These are phyloP conservation scores for Metarhizium album DNA, from an alignment of 2,329 filamentous ascomycete species.

Conservation along the genomic window DNA sequence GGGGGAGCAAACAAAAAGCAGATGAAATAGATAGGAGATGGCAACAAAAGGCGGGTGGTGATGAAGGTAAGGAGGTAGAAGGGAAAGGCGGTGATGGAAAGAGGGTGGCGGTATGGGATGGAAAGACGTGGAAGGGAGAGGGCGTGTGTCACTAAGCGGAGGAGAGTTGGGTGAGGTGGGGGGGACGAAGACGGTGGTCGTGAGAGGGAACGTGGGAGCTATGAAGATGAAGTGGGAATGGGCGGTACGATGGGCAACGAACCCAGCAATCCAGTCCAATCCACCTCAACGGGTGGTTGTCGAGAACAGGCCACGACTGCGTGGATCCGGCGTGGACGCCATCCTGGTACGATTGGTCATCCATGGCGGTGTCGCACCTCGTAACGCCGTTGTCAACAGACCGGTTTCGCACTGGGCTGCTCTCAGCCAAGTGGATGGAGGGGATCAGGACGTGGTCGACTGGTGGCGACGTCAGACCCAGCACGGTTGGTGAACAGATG, in stretches of 20 bases:
- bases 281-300: background rate
- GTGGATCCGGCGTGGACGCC: slow-evolving; percentile 3
- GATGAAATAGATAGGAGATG: slow-evolving; percentile 16
- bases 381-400: background rate
- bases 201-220: background rate
- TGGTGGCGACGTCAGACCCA: background rate
- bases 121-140: slow-evolving; percentile 19
- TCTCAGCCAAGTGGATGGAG: background rate
- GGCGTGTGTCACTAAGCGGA: slow-evolving; percentile 17
- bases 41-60: slow-evolving; percentile 22
- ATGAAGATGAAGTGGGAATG: slow-evolving; percentile 1
- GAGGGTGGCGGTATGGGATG: slow-evolving; percentile 22
- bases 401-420: background rate
- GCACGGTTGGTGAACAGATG: background rate
- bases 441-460: background rate
- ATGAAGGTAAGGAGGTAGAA: slow-evolving; percentile 18
- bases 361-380: background rate
- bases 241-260: slow-evolving; percentile 6
- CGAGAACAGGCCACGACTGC: slow-evolving; percentile 1
- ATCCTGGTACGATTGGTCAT: slow-evolving; percentile 1
- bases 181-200: slow-evolving; percentile 8
- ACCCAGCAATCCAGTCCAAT: slow-evolving; percentile 3
- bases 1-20: slow-evolving; percentile 17
- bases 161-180: slow-evolving; percentile 5
- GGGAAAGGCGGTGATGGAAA: slow-evolving; percentile 26